A percentile compares a stretch with the other conserved stretches of the same genome.
Conservation (phyloP, 1,139 yeast species). For the Debaryomycetaceae sp. region DNA sequence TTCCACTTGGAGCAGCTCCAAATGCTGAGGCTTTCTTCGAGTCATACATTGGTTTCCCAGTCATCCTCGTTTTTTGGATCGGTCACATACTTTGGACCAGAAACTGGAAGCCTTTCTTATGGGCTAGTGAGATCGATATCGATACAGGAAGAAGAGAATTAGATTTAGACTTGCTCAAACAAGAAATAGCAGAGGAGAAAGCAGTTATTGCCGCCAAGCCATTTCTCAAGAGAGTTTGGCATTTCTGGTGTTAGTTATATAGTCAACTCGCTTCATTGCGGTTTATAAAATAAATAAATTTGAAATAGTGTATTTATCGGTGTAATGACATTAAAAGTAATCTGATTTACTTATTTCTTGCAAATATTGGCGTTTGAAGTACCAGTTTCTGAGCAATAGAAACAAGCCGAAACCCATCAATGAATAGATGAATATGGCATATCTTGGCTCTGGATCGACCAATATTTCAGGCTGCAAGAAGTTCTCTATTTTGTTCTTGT, state of each 20-base stretch:
- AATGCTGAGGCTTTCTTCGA: constrained; percentile 57
- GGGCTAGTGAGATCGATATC: constrained; percentile 55
- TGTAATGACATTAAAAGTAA: background rate
- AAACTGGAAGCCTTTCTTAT: constrained; percentile 47
- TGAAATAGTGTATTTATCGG: background rate
- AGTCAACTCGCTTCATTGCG: background rate
- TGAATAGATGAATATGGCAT: too few relatives aligned
- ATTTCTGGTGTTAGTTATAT: constrained; percentile 49
- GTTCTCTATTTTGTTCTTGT: background rate
- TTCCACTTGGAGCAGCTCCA: constrained; percentile 59
- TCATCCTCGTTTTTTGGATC: constrained; percentile 53
- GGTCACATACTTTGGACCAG: constrained; percentile 56
- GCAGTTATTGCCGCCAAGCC: constrained; percentile 51
- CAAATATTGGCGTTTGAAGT: background rate
- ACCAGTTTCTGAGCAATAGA: background rate
- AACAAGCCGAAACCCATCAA: background rate
- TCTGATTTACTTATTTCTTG: background rate
- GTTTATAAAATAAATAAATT: too few relatives aligned
- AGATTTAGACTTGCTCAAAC: constrained; percentile 61
- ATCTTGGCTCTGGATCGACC: background rate
- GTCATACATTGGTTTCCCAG: constrained; percentile 61
- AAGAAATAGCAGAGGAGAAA: constrained; percentile 62
- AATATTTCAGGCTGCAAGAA: background rate
- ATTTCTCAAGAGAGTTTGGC: constrained; percentile 46
- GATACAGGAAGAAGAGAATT: constrained; percentile 69